Conservation (phyloP, 1,284 basidiomycete genomes). For the Tilletia walkeri region DNA sequence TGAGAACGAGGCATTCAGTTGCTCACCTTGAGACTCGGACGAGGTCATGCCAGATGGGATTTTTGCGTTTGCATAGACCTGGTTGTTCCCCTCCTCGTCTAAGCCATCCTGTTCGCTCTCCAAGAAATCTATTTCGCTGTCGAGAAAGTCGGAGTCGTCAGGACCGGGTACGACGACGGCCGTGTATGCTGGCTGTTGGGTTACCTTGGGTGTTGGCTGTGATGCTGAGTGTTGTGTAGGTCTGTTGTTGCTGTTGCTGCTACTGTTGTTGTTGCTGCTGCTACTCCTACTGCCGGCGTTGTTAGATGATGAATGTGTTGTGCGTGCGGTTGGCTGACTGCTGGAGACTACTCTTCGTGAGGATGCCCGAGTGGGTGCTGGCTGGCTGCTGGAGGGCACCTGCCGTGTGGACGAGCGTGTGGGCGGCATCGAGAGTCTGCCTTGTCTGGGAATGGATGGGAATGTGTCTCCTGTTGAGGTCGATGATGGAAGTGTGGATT, state of each 20-base stretch:
- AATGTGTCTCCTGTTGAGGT: too few relatives aligned
- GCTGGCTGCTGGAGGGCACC: not conserved
- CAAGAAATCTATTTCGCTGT: not conserved
- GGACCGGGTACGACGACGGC: slow-evolving; percentile 1
- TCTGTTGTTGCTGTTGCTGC: not conserved
- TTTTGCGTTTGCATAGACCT: too few relatives aligned
- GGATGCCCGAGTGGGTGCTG: not conserved
- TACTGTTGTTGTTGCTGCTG: not conserved
- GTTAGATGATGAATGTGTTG: not conserved
- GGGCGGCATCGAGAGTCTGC: not conserved
- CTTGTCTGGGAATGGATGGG: too few relatives aligned
- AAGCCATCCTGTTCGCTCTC: too few relatives aligned
- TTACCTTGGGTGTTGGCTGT: not conserved
- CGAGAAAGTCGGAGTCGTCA: slow-evolving; percentile 18
- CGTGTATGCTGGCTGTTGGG: not conserved
- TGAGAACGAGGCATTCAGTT: too few relatives aligned
- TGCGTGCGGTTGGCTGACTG: too few relatives aligned
- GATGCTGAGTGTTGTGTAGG: not conserved
- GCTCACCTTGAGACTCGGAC: too few relatives aligned
- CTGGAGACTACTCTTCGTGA: too few relatives aligned
- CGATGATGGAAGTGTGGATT: too few relatives aligned
- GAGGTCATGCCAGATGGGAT: not conserved
- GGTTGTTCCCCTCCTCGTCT: too few relatives aligned
- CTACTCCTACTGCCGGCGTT: not conserved
- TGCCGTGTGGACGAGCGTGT: not conserved